These are phyloP conservation scores for Naganishia albida DNA, from an alignment of 1,284 basidiomycete genomes.

Conservation along the genomic window DNA sequence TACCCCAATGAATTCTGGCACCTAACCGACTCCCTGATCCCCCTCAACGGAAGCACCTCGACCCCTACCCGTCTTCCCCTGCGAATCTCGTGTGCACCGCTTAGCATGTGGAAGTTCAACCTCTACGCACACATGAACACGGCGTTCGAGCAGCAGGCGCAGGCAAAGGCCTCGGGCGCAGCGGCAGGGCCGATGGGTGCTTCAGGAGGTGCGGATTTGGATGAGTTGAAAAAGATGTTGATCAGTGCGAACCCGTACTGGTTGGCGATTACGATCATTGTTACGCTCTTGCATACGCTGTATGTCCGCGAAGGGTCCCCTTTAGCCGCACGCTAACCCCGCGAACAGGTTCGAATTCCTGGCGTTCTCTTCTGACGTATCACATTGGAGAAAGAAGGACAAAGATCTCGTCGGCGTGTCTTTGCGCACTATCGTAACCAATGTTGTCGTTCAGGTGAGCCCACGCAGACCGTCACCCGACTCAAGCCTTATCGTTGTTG, in stretches of 20 bases:
- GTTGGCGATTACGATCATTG: conserved; percentile 68
- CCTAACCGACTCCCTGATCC: conserved; percentile 69
- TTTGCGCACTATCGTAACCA: conserved; percentile 76
- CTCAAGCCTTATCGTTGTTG: not conserved
- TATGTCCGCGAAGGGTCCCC: conserved; percentile 55
- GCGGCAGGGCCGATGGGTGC: conserved; percentile 18
- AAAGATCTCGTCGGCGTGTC: conserved; percentile 60
- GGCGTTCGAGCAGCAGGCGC: conserved; percentile 72
- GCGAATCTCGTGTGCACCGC: conserved; percentile 77
- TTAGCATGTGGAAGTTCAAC: conserved; percentile 75
- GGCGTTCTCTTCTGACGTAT: conserved; percentile 90
- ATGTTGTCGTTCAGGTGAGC: conserved; percentile 76
- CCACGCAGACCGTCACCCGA: not conserved
- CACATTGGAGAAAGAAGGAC: conserved; percentile 91
- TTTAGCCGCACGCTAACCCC: not conserved
- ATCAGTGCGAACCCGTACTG: conserved; percentile 93
- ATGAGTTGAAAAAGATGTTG: conserved; percentile 90
- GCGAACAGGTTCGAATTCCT: conserved; percentile 79
- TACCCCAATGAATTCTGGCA: conserved; percentile 95
- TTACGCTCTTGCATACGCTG: conserved; percentile 83
- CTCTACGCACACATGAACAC: conserved; percentile 74
- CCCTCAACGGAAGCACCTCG: conserved; percentile 72
- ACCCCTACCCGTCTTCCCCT: conserved; percentile 65
- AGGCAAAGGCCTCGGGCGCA: conserved; percentile 58
- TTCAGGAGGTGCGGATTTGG: conserved; percentile 71